A percentile compares a stretch with the other conserved stretches of the same genome.
Conservation (phyloP, 169 alveolate species). For the Miamiensis avidus region DNA sequence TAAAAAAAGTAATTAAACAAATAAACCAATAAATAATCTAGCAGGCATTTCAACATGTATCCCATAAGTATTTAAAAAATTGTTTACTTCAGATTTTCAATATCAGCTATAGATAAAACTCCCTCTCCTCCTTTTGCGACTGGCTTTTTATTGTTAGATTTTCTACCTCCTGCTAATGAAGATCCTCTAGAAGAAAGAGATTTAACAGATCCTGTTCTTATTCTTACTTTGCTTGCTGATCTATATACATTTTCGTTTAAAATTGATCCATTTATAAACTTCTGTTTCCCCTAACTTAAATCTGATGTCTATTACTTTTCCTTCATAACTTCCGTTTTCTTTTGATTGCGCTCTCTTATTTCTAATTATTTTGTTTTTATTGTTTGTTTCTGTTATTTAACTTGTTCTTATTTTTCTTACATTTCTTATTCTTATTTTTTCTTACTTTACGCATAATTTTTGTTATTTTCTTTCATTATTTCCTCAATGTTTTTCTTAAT, state of each 20-base stretch:
- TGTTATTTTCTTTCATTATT: too few species aligned
- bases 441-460: background rate
- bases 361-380: background rate
- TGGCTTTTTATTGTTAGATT: too few species aligned
- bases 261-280: background rate
- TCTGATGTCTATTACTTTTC: background rate
- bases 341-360: background rate
- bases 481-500: background rate
- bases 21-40: background rate
- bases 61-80: too few species aligned
- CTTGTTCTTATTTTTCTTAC: background rate
- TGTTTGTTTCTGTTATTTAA: background rate
- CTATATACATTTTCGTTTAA: background rate
- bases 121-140: background rate
- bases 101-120: background rate
- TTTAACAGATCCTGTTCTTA: background rate
- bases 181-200: background rate
- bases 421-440: background rate
- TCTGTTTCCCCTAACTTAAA: too few species aligned
- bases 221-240: background rate
- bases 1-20: too few species aligned
- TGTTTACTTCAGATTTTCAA: too few species aligned
- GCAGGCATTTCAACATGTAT: background rate
- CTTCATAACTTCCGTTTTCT: background rate
- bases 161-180: too few species aligned